Evolutionary conservation across 208 protist species (phyloP).

Genomic region (Acanthamoeba lenticulata): DNA sequence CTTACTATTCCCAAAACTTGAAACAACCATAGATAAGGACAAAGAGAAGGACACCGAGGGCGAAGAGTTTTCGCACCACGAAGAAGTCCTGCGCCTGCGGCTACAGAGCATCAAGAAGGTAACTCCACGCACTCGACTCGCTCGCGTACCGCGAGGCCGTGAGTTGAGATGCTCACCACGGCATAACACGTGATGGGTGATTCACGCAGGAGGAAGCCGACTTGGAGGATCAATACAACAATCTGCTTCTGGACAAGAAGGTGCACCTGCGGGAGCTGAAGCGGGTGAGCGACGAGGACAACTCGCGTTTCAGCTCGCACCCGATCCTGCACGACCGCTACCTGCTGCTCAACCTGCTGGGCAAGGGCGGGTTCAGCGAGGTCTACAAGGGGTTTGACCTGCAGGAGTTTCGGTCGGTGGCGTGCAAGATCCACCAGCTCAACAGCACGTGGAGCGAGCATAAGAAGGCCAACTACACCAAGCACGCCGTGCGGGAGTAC

Average conservation of each 20-base stretch:
- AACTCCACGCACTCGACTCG: not conserved
- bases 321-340: conserved; percentile 22
- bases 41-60: not conserved
- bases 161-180: no score
- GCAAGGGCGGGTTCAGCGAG: conserved; percentile 96
- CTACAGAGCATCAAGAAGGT: conserved; percentile 58
- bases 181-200: not conserved
- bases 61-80: conserved; percentile 37
- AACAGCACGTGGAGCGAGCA: conserved; percentile 89
- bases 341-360: conserved; percentile 85
- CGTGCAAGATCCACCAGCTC: conserved; percentile 96
- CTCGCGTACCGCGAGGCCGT: no score
- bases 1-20: not conserved
- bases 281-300: conserved; percentile 79
- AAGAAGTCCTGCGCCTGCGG: conserved; percentile 43
- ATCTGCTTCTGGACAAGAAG: conserved; percentile 66
- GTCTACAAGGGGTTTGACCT: conserved; percentile 89
- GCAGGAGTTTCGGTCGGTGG: conserved; percentile 89
- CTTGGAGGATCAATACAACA: not conserved
- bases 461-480: conserved; percentile 92
- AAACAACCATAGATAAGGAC: conserved; percentile 12
- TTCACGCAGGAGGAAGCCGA: conserved; percentile 41
- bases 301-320: conserved; percentile 49
- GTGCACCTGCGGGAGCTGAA: conserved; percentile 78
- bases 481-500: conserved; percentile 93